Percentiles rank a stretch among this genome's conserved stretches.
These are phyloP conservation scores for Erucastrum elatum DNA, from an alignment of 345 rosid genomes.

Conservation along the genomic window DNA sequence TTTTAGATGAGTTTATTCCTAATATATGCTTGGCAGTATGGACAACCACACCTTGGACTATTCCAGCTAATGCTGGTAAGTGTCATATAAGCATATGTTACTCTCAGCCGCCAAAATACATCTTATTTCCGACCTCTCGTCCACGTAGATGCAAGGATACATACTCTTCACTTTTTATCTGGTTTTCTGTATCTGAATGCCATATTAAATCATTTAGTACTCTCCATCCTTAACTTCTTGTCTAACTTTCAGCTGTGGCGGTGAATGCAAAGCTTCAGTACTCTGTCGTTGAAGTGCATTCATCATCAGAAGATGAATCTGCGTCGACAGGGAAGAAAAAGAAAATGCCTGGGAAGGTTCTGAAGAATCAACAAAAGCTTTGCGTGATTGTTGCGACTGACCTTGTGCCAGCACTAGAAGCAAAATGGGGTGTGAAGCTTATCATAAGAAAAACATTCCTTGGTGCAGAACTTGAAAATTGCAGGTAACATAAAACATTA, in stretches of 20 bases:
- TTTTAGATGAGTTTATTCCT: conserved; percentile 67
- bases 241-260: conserved; percentile 73
- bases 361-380: conserved; percentile 57
- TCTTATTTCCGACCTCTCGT: neutral
- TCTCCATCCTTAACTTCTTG: conserved; percentile 17
- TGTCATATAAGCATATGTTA: conserved; percentile 13
- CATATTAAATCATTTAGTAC: conserved; percentile 1
- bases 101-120: conserved; percentile 12
- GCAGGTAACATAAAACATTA: conserved; percentile 57
- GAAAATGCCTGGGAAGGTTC: conserved; percentile 59
- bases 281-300: conserved; percentile 71
- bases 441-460: conserved; percentile 57
- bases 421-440: conserved; percentile 81
- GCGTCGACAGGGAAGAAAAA: conserved; percentile 48
- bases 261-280: conserved; percentile 88
- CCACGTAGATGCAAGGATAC: neutral
- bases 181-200: neutral
- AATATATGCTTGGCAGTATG: conserved; percentile 80
- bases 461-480: conserved; percentile 88
- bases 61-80: conserved; percentile 95
- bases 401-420: conserved; percentile 77
- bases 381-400: conserved; percentile 75
- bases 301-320: conserved; percentile 49
- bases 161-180: neutral
- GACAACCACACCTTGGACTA: conserved; percentile 98